Percentiles rank a stretch among this genome's conserved stretches.
Conservation (phyloP, 164 flowering plant genomes). For the Warburgia ugandensis region DNA sequence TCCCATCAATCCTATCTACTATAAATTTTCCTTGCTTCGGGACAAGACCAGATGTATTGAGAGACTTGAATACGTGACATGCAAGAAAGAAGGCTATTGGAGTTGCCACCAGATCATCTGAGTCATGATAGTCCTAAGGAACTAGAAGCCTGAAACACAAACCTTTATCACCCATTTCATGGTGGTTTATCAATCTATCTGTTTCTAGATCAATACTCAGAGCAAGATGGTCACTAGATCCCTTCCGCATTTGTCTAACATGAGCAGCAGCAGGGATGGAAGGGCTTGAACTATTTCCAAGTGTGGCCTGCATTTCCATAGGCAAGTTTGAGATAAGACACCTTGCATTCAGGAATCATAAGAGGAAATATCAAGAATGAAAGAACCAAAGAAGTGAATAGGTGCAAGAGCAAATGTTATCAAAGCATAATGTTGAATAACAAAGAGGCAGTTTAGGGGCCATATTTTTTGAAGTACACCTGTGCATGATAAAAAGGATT, state of each 20-base stretch:
- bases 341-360: no score
- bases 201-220: constrained; percentile 65
- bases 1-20: constrained; percentile 88
- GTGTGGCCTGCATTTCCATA: no score
- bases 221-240: constrained; percentile 84
- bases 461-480: no score
- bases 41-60: constrained; percentile 73
- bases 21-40: constrained; percentile 80
- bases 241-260: constrained; percentile 66
- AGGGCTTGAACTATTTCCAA: constrained; percentile 43
- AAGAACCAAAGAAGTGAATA: no score
- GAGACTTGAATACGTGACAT: constrained; percentile 93
- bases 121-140: no score
- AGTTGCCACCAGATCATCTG: not conserved
- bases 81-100: constrained; percentile 25
- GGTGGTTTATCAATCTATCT: constrained; percentile 43
- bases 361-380: no score
- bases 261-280: constrained; percentile 66
- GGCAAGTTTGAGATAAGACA: no score
- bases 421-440: no score
- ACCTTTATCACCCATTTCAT: constrained; percentile 85
- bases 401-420: no score
- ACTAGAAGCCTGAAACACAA: constrained; percentile 8
- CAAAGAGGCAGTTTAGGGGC: no score
- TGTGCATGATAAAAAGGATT: no score